These are phyloP conservation scores for Ustilago nuda DNA, from an alignment of 1,284 basidiomycete species.

Conservation along the genomic window DNA sequence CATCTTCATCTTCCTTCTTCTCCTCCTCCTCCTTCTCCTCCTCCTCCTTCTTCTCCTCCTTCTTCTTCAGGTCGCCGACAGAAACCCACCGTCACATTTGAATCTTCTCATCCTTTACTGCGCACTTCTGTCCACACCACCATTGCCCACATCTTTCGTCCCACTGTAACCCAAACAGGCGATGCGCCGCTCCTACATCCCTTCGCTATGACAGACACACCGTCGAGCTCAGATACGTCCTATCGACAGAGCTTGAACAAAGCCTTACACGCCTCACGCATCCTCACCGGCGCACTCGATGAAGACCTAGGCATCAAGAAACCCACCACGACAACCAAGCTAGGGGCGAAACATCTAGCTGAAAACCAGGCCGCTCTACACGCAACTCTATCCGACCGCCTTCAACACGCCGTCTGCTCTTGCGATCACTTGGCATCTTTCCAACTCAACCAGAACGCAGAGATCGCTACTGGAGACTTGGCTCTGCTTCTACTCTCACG, in stretches of 20 bases:
- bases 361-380: slow-evolving; percentile 26
- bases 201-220: slow-evolving; percentile 22
- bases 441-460: slow-evolving; percentile 14
- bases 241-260: slow-evolving; percentile 42
- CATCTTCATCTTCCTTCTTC: background rate
- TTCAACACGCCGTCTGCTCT: slow-evolving; percentile 16
- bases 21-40: background rate
- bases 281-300: slow-evolving; percentile 34
- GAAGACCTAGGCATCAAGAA: slow-evolving; percentile 43
- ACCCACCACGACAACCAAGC: slow-evolving; percentile 25
- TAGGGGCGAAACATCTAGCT: slow-evolving; percentile 20
- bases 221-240: slow-evolving; percentile 24
- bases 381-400: slow-evolving; percentile 22
- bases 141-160: too few species aligned
- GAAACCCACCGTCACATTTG: too few species aligned
- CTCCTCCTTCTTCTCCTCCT: background rate
- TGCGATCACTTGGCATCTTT: slow-evolving; percentile 21
- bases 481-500: slow-evolving; percentile 29
- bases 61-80: too few species aligned
- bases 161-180: background rate
- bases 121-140: background rate
- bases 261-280: slow-evolving; percentile 36
- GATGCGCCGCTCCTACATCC: slow-evolving; percentile 5
- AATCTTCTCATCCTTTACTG: background rate
- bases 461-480: slow-evolving; percentile 37